Evolutionary conservation across 2,329 filamentous ascomycete species (phyloP).

Genomic region (Claviceps sorghi): DNA sequence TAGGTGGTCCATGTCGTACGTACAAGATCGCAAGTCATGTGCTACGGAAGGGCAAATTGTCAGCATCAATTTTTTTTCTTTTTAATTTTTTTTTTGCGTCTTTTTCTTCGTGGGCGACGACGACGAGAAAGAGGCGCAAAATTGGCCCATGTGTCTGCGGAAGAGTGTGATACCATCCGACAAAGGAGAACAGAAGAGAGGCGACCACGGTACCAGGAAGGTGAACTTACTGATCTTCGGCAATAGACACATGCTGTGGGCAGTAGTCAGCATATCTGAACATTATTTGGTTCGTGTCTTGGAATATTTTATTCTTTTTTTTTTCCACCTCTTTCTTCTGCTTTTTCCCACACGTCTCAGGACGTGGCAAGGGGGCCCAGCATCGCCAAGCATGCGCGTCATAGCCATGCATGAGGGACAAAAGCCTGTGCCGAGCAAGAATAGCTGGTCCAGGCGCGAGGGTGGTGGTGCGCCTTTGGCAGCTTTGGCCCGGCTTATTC

Average conservation of each 20-base stretch:
- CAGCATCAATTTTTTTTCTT: background rate
- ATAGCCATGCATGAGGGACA: background rate
- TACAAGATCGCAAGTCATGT: constrained; percentile 90
- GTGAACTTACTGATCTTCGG: constrained; percentile 67
- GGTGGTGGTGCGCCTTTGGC: background rate
- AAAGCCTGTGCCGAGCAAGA: no score
- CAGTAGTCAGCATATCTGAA: background rate
- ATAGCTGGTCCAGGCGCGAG: background rate
- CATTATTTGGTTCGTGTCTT: background rate
- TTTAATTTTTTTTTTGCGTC: background rate
- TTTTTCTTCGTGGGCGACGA: background rate
- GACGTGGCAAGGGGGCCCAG: background rate
- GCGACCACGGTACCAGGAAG: background rate
- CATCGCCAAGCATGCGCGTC: background rate
- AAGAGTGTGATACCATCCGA: background rate
- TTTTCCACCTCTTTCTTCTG: no score
- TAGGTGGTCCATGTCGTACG: constrained; percentile 22
- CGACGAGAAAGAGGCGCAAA: background rate
- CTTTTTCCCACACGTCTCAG: background rate
- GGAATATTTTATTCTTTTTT: background rate
- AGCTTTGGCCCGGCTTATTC: background rate
- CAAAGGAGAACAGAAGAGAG: background rate
- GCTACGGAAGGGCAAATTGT: constrained; percentile 32
- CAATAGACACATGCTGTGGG: constrained; percentile 68
- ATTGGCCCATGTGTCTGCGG: background rate